These are phyloP conservation scores for Porodaedalea pini DNA, from an alignment of 1,284 basidiomycete species.

Conservation along the genomic window DNA sequence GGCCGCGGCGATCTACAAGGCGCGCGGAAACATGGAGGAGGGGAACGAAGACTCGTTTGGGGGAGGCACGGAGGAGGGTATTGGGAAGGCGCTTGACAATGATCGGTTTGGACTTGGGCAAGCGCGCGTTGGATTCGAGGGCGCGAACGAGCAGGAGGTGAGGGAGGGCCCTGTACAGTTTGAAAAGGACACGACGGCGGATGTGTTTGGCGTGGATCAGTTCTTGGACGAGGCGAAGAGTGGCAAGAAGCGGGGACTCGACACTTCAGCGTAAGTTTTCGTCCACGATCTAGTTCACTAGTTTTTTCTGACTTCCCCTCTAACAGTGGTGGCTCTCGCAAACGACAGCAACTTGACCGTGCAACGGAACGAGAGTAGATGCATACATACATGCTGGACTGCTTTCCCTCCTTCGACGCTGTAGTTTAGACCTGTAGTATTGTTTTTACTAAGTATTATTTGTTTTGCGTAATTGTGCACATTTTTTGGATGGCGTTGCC, in stretches of 20 bases:
- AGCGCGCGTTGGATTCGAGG: slow-evolving; percentile 84
- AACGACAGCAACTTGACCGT: slow-evolving; percentile 28
- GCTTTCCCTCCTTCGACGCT: background rate
- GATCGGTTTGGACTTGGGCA: slow-evolving; percentile 94
- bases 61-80: slow-evolving; percentile 92
- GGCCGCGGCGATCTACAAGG: slow-evolving; percentile 96
- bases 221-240: slow-evolving; percentile 97
- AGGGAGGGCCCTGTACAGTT: slow-evolving; percentile 97
- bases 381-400: background rate
- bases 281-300: background rate
- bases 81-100: slow-evolving; percentile 84
- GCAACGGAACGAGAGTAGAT: slow-evolving; percentile 22
- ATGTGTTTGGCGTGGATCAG: slow-evolving; percentile 98
- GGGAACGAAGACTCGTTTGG: slow-evolving; percentile 89
- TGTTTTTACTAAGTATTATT: background rate
- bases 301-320: background rate
- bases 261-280: slow-evolving; percentile 62
- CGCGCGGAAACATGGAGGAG: slow-evolving; percentile 78
- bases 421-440: slow-evolving; percentile 13
- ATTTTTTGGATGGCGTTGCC: background rate
- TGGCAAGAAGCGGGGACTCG: slow-evolving; percentile 86
- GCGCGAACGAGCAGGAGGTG: slow-evolving; percentile 77
- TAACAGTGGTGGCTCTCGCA: slow-evolving; percentile 27
- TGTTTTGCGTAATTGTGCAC: background rate
- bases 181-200: slow-evolving; percentile 86